phyloP scores from a whole-genome alignment of 495 filamentous ascomycete species.

The Daldinia loculata region DNA sequence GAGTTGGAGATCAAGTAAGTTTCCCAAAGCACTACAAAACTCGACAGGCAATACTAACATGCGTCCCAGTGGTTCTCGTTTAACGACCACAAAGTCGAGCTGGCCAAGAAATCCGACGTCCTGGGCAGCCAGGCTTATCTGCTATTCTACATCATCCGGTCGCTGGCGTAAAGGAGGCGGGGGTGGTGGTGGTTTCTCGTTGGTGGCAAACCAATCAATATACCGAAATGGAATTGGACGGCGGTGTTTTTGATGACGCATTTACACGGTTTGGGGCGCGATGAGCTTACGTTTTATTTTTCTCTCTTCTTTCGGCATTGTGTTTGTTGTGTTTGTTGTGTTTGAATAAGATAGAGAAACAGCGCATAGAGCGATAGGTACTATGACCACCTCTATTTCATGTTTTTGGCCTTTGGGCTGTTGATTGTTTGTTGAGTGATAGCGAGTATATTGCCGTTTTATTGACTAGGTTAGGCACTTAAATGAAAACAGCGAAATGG shows the following conservation, averaged over 20 bases:
- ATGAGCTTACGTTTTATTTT: conserved; percentile 8
- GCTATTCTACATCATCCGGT: conserved; percentile 82
- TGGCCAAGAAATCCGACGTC: conserved; percentile 80
- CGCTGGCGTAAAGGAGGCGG: conserved; percentile 53
- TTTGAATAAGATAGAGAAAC: conserved; percentile 37
- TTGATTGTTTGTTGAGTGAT: background rate
- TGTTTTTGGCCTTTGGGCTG: background rate
- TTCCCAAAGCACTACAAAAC: background rate
- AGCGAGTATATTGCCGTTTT: background rate
- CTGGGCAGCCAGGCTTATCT: conserved; percentile 84
- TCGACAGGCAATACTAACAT: background rate
- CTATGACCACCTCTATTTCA: conserved; percentile 2
- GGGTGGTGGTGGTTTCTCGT: background rate
- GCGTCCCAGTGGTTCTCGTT: conserved; percentile 80
- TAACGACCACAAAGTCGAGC: conserved; percentile 88
- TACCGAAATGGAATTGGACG: conserved; percentile 15
- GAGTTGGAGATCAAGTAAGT: conserved; percentile 77
- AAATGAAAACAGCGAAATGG: too few species aligned
- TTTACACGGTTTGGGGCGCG: conserved; percentile 39
- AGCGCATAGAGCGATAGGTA: conserved; percentile 28
- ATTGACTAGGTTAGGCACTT: background rate
- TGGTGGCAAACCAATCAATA: background rate
- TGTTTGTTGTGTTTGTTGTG: conserved; percentile 20
- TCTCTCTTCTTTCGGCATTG: conserved; percentile 5
- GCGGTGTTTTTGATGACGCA: conserved; percentile 33